Base-by-base conservation (phyloP, 2,329 filamentous ascomycete genomes). In the Biscogniauxia mediterranea region DNA sequence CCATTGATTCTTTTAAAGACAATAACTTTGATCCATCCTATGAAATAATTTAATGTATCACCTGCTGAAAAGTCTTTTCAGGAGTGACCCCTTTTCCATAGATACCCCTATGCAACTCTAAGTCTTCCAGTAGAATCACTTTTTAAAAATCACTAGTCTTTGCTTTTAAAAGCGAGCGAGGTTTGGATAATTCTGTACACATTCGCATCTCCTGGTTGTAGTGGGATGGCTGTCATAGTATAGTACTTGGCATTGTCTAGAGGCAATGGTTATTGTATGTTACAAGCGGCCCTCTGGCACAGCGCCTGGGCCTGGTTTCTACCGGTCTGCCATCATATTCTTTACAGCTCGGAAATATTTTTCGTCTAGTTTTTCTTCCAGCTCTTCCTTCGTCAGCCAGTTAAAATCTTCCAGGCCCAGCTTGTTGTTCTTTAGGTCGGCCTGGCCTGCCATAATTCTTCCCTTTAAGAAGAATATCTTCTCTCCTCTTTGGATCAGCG, bases 401-500 rank as follows among this genome's bases (percentile, higher is more conserved):
- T 91, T 88, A 80, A 95, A 99, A 75, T 97, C 92, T 58, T 83
- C 82, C 58, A 95, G 81, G 5, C 89, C 90, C 60, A 90, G 83
- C 63, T 81, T 79, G 78, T 95, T 97, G 61, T 81, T 82, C 64
- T 81, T 80, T 57, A 98, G 77, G 75, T 97, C 85, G 28, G 90
- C 92, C 79, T 98, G 95, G n/a, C 95, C 95, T 38, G 93, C 92
- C 90, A 98, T 92, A 76, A 99, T 98, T 65, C 95, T 87, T 56
- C 88, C 91, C 83, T 98, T 98, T 82, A 98, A 86, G 83, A 96
- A 97, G 78, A 99, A 99, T 2, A 88, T 89, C 83, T 97, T 97
- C 72, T 90, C 85, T 58, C 91, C 92, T 60, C 83, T 78, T 67
- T 75, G 69, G 61, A 76, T 71, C 53, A 82, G 70, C 32, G 74